These are phyloP conservation scores for Annulohypoxylon moriforme DNA, from an alignment of 495 filamentous ascomycete genomes.

Conservation along the genomic window DNA sequence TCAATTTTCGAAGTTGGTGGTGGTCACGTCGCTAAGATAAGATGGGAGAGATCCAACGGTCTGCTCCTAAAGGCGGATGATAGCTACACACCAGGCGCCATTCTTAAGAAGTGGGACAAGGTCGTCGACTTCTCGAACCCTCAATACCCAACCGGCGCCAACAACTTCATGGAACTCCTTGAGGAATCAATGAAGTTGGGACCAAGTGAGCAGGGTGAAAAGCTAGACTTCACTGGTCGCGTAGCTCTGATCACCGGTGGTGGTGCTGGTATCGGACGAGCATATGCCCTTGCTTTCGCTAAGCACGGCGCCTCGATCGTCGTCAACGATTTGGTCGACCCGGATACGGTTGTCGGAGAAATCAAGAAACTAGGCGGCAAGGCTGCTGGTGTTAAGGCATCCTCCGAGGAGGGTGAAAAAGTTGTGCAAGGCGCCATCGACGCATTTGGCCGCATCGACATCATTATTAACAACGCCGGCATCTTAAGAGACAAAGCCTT, in stretches of 20 bases:
- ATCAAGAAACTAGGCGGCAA: slow-evolving; percentile 91
- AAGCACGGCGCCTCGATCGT: slow-evolving; percentile 90
- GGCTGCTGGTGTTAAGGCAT: slow-evolving; percentile 93
- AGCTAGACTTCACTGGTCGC: slow-evolving; percentile 87
- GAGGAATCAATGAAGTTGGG: slow-evolving; percentile 85
- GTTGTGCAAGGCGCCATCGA: slow-evolving; percentile 95
- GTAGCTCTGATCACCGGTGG: slow-evolving; percentile 94
- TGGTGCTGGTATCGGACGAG: slow-evolving; percentile 91
- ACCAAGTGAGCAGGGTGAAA: slow-evolving; percentile 77
- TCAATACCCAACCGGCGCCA: slow-evolving; percentile 84
- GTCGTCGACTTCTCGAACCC: slow-evolving; percentile 89
- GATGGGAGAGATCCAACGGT: slow-evolving; percentile 96
- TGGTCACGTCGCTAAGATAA: slow-evolving; percentile 90
- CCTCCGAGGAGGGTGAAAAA: slow-evolving; percentile 90
- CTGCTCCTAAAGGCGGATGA: slow-evolving; percentile 90
- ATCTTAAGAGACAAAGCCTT: slow-evolving; percentile 99
- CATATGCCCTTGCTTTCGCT: slow-evolving; percentile 92
- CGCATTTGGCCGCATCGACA: slow-evolving; percentile 91
- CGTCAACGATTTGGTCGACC: slow-evolving; percentile 94
- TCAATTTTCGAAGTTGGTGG: slow-evolving; percentile 94
- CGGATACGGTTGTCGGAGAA: slow-evolving; percentile 91
- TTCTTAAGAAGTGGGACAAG: slow-evolving; percentile 88
- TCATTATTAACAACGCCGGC: slow-evolving; percentile 96
- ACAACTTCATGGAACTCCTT: slow-evolving; percentile 87
- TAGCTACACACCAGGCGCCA: slow-evolving; percentile 85